Conservation (phyloP, 306 rosid species). For the Macrotyloma uniflorum region DNA sequence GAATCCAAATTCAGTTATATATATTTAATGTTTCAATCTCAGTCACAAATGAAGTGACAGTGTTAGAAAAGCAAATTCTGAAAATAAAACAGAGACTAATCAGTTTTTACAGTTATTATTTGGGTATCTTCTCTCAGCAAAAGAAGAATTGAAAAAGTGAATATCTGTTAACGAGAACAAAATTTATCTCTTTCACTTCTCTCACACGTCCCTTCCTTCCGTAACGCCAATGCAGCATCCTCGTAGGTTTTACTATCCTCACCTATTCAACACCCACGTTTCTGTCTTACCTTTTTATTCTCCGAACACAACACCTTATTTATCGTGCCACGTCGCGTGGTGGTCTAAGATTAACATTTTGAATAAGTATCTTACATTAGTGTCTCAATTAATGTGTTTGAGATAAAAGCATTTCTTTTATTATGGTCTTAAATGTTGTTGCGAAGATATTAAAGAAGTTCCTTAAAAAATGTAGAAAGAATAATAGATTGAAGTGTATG, state of each 20-base stretch:
- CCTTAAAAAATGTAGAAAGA: not conserved
- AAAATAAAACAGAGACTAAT: not conserved
- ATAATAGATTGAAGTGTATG: not conserved
- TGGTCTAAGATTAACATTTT: no score
- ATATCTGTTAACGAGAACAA: constrained; percentile 22
- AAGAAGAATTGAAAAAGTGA: not conserved
- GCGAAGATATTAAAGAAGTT: not conserved
- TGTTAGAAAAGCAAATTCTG: not conserved
- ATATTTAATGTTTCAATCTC: no score
- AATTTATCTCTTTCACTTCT: not conserved
- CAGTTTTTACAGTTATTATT: constrained; percentile 37
- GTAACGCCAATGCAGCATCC: no score
- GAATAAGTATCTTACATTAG: no score
- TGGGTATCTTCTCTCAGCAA: not conserved
- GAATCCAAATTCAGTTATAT: no score
- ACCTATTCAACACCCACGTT: not conserved
- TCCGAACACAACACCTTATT: no score
- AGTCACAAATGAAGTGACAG: no score
- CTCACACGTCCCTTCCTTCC: not conserved
- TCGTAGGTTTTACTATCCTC: constrained; percentile 7
- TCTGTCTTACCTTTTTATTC: not conserved
- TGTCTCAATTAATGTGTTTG: no score
- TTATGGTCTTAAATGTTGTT: not conserved
- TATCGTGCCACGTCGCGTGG: no score
- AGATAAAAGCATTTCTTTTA: not conserved